phyloP scores from a whole-genome alignment of 2,329 filamentous ascomycete genomes.

The Trichophyton mentagrophytes region DNA sequence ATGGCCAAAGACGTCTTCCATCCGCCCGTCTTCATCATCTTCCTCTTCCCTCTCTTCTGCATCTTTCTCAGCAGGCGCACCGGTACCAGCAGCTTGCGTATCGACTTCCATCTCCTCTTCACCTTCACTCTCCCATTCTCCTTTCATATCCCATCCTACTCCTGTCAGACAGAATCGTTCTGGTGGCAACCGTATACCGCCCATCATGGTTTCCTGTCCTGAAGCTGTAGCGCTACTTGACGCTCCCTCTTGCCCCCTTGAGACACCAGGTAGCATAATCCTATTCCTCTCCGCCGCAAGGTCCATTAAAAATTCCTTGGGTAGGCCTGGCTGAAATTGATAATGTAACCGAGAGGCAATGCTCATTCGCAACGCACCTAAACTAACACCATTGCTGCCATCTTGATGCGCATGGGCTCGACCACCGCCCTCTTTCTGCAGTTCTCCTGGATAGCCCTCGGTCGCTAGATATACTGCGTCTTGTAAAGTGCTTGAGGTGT shows the following conservation, averaged over 20 bases:
- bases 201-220: conserved; percentile 27
- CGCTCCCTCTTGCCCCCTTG: conserved; percentile 34
- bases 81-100: conserved; percentile 12
- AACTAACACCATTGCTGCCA: conserved; percentile 34
- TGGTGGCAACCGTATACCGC: conserved; percentile 47
- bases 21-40: conserved; percentile 35
- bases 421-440: conserved; percentile 19
- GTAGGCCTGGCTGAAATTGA: conserved; percentile 46
- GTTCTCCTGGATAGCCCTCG: conserved; percentile 37
- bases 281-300: conserved; percentile 44
- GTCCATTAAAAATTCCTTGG: conserved; percentile 50
- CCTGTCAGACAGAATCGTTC: conserved; percentile 51
- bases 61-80: conserved; percentile 13
- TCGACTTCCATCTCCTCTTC: conserved; percentile 12
- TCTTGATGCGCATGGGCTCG: conserved; percentile 23
- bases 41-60: conserved; percentile 24
- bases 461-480: conserved; percentile 41
- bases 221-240: conserved; percentile 14
- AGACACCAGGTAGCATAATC: conserved; percentile 42
- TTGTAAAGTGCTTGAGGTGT: conserved; percentile 40
- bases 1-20: conserved; percentile 38
- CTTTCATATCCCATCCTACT: conserved; percentile 43
- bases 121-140: conserved; percentile 29
- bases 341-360: conserved; percentile 48
- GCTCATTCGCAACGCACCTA: conserved; percentile 47